These are phyloP conservation scores for Apiotrichum gracile DNA, from an alignment of 1,284 basidiomycete genomes.

Conservation along the genomic window DNA sequence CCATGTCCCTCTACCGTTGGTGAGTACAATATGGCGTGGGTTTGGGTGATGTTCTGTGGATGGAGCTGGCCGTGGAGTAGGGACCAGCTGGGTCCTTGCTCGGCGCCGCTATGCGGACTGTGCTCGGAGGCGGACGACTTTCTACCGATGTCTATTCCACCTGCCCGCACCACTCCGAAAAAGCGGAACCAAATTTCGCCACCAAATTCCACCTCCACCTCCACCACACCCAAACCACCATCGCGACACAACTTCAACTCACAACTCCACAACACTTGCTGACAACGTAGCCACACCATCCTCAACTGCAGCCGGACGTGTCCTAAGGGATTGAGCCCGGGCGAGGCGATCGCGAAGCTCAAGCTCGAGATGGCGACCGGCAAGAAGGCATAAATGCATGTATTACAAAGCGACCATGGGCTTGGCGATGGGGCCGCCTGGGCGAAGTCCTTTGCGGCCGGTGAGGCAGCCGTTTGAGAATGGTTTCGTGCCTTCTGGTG, in stretches of 20 bases:
- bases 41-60: too few relatives aligned
- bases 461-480: background rate
- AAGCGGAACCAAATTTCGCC: slow-evolving; percentile 13
- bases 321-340: slow-evolving; percentile 95
- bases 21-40: too few relatives aligned
- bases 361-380: slow-evolving; percentile 80
- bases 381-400: slow-evolving; percentile 3
- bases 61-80: too few relatives aligned
- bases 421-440: too few relatives aligned
- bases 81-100: too few relatives aligned
- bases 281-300: slow-evolving; percentile 75
- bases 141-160: background rate
- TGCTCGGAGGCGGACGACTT: too few relatives aligned
- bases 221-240: slow-evolving; percentile 47
- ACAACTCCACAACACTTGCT: background rate
- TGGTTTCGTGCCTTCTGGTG: too few relatives aligned
- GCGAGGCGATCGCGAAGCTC: slow-evolving; percentile 72
- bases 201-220: too few relatives aligned
- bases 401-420: background rate
- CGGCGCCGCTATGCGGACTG: too few relatives aligned
- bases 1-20: slow-evolving; percentile 74
- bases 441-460: too few relatives aligned
- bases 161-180: background rate
- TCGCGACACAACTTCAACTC: background rate
- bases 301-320: slow-evolving; percentile 90